A percentile compares a stretch with the other conserved stretches of the same genome.
Conservation (phyloP, 2,329 filamentous ascomycete species). For the Stenocarpella maydis region DNA sequence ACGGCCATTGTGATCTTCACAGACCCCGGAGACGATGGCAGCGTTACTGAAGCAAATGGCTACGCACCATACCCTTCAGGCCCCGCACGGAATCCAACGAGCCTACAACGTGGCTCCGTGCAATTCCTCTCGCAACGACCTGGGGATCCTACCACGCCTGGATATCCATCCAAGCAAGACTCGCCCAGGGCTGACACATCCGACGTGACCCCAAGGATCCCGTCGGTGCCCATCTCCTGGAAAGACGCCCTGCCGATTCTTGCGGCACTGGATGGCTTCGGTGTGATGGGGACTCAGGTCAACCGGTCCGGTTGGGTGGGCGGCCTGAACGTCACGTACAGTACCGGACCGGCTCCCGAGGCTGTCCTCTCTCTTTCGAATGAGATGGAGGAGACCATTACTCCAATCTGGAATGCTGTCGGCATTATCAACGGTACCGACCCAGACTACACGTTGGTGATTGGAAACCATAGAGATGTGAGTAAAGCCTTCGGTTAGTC, state of each 20-base stretch:
- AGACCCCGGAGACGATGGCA: slow-evolving; percentile 89
- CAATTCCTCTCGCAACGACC: slow-evolving; percentile 77
- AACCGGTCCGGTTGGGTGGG: slow-evolving; percentile 11
- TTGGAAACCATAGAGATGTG: slow-evolving; percentile 71
- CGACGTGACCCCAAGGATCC: slow-evolving; percentile 79
- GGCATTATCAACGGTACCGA: slow-evolving; percentile 89
- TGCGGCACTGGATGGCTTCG: slow-evolving; percentile 82
- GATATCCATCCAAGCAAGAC: slow-evolving; percentile 93
- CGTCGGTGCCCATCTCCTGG: slow-evolving; percentile 92
- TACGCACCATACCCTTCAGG: slow-evolving; percentile 83
- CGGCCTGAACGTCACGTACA: slow-evolving; percentile 1
- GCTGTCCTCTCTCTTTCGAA: background rate
- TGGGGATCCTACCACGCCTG: slow-evolving; percentile 89
- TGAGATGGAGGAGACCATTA: slow-evolving; percentile 45
- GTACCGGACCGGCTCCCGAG: slow-evolving; percentile 2
- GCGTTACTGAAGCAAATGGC: slow-evolving; percentile 82
- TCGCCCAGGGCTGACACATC: slow-evolving; percentile 77
- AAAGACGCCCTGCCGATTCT: slow-evolving; percentile 85
- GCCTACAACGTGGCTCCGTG: slow-evolving; percentile 87
- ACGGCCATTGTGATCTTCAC: slow-evolving; percentile 84
- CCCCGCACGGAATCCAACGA: slow-evolving; percentile 85
- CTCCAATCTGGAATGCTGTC: slow-evolving; percentile 89
- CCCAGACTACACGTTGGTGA: slow-evolving; percentile 81
- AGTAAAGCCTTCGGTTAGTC: background rate
- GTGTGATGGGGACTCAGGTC: background rate